Base-by-base conservation (phyloP, 2,329 filamentous ascomycete species). In the Penicillium sp. region DNA sequence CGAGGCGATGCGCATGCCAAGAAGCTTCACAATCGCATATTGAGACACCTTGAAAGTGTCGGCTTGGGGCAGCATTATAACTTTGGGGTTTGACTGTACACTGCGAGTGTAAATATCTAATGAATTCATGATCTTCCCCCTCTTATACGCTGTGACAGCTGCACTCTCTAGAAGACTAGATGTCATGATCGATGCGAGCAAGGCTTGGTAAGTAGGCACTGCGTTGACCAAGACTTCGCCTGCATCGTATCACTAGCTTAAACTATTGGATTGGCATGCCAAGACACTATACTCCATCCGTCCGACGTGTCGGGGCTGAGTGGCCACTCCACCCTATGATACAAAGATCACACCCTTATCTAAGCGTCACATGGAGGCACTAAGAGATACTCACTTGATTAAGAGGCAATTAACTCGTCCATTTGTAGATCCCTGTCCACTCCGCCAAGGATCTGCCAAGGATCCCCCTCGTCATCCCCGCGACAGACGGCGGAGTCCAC, bases 391-490 rank as follows among this genome's bases (percentile, higher is more conserved):
- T n/a, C n/a, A 10, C 5, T 28, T 10, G 24, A 16, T 5, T 52
- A 36, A 43, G 51, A 54, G 51, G 31, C n/a, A 54, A 54, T 54
- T 37, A 44, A 54, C 39, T 14, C 21, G 29, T 37, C 51, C 51
- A 49, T 31, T 54, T 24, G 45, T 43, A 36, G 28, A 47, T 33
- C 37, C 33, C 21, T 18, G 37, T 9, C 18, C 34, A 28, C 39
- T 43, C 18, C 14, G 52, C 52, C 52, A 54, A 54, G 52, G 21
- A 16, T 28, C 43, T 46, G 52, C 52, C 52, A 54, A 54, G 52
- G 47, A 46, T 44, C 31, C 31, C 46, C 36, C 52, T 50, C 47
- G 47, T 45, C 36, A 45, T n/a, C 42, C 46, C 46, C 51, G 51
- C 51, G 26, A 42, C 21, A 34, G 34, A 29, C 28, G 44, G 51